Evolutionary conservation across 2,329 filamentous ascomycete species (phyloP).

Genomic region (Ampelomyces quisqualis): DNA sequence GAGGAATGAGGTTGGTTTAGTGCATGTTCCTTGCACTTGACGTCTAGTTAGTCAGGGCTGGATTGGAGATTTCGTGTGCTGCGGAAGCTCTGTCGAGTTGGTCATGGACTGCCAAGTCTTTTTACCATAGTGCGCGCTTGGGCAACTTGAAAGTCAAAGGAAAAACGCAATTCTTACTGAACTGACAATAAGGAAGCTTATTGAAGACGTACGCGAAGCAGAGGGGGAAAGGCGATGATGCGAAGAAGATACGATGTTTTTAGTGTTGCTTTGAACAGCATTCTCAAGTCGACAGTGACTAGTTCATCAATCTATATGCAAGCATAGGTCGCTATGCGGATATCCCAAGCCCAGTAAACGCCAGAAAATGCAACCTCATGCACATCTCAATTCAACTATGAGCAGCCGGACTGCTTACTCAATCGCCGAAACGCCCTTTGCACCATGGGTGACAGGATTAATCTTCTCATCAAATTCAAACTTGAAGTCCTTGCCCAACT

Average conservation of each 20-base stretch:
- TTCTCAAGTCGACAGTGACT: background rate
- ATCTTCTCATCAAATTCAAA: constrained; percentile 71
- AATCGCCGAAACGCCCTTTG: constrained; percentile 54
- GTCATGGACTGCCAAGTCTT: too few relatives aligned
- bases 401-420: constrained; percentile 47
- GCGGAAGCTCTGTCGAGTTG: too few relatives aligned
- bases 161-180: too few relatives aligned
- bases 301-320: constrained; percentile 6
- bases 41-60: too few relatives aligned
- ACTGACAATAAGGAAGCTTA: too few relatives aligned
- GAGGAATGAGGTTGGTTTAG: too few relatives aligned
- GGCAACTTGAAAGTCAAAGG: too few relatives aligned
- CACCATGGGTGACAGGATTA: constrained; percentile 64
- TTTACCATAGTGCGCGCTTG: too few relatives aligned
- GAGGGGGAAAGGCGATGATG: background rate
- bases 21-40: too few relatives aligned
- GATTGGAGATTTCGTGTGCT: too few relatives aligned
- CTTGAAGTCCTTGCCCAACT: constrained; percentile 73
- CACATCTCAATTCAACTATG: too few relatives aligned
- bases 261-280: background rate
- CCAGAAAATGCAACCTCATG: constrained; percentile 1
- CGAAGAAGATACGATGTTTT: background rate
- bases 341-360: constrained; percentile 6
- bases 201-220: too few relatives aligned
- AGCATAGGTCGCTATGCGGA: constrained; percentile 6